phyloP scores from a whole-genome alignment of 352 stramenopile species.

The Phytophthora multivora region DNA sequence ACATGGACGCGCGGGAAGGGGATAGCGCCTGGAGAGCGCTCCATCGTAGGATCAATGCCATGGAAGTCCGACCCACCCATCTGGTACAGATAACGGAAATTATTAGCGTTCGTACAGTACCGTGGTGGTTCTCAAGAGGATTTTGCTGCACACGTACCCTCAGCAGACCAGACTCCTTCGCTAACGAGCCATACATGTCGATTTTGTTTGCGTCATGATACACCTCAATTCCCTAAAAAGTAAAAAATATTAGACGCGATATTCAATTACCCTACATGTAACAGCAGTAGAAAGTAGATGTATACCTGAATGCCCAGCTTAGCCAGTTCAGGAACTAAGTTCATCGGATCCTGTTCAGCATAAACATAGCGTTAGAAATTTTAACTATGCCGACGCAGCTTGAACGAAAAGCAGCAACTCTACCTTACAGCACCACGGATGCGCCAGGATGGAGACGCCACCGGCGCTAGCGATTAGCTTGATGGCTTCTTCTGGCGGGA shows the following conservation, averaged over 20 bases:
- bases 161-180: slow-evolving; percentile 73
- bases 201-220: slow-evolving; percentile 85
- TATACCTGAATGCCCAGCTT: slow-evolving; percentile 80
- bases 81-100: slow-evolving; percentile 31
- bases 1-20: slow-evolving; percentile 74
- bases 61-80: slow-evolving; percentile 87
- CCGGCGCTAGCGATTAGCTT: slow-evolving; percentile 84
- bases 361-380: no score
- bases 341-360: slow-evolving; percentile 59
- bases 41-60: slow-evolving; percentile 71
- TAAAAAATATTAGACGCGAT: no score
- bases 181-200: slow-evolving; percentile 77
- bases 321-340: slow-evolving; percentile 68
- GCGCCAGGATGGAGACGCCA: slow-evolving; percentile 81
- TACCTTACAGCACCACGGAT: slow-evolving; percentile 88
- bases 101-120: background rate
- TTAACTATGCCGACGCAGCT: no score
- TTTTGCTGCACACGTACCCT: slow-evolving; percentile 41
- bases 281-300: background rate
- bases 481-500: slow-evolving; percentile 85
- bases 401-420: background rate
- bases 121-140: background rate
- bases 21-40: slow-evolving; percentile 76
- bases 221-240: slow-evolving; percentile 71
- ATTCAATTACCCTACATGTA: background rate